Conservation (phyloP, 2,329 filamentous ascomycete species). For the Paraphaeosphaeria minitans region DNA sequence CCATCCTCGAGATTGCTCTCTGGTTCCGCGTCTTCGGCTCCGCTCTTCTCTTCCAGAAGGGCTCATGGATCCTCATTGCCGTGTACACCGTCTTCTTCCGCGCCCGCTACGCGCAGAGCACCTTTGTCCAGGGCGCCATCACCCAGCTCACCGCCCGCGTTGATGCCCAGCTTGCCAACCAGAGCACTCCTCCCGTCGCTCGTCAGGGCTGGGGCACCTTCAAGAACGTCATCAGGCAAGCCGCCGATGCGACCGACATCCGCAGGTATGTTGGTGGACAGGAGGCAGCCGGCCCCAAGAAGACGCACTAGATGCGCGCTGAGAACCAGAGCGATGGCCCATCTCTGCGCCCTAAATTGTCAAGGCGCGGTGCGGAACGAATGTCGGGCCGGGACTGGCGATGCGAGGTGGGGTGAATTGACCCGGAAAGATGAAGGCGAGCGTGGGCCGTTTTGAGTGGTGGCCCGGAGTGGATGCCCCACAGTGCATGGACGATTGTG, state of each 20-base stretch:
- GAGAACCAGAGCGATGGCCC: slow-evolving; percentile 19
- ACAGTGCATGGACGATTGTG: neutral
- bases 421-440: neutral
- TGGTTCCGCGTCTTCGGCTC: slow-evolving; percentile 83
- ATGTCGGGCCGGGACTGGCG: slow-evolving; percentile 11
- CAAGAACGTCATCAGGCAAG: slow-evolving; percentile 75
- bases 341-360: slow-evolving; percentile 19
- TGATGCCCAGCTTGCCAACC: slow-evolving; percentile 81
- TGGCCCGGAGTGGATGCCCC: neutral
- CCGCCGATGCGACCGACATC: slow-evolving; percentile 78
- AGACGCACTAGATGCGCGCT: slow-evolving; percentile 55
- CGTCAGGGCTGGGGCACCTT: slow-evolving; percentile 79
- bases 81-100: slow-evolving; percentile 94
- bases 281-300: slow-evolving; percentile 64
- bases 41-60: slow-evolving; percentile 84
- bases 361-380: slow-evolving; percentile 19
- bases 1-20: slow-evolving; percentile 82
- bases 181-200: slow-evolving; percentile 81
- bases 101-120: slow-evolving; percentile 86
- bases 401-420: neutral
- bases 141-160: slow-evolving; percentile 72
- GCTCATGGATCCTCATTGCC: slow-evolving; percentile 84
- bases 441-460: neutral
- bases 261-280: slow-evolving; percentile 69
- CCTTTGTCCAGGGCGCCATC: slow-evolving; percentile 86